These are phyloP conservation scores for Chlorencoelia australis DNA, from an alignment of 2,329 filamentous ascomycete genomes.

Conservation along the genomic window DNA sequence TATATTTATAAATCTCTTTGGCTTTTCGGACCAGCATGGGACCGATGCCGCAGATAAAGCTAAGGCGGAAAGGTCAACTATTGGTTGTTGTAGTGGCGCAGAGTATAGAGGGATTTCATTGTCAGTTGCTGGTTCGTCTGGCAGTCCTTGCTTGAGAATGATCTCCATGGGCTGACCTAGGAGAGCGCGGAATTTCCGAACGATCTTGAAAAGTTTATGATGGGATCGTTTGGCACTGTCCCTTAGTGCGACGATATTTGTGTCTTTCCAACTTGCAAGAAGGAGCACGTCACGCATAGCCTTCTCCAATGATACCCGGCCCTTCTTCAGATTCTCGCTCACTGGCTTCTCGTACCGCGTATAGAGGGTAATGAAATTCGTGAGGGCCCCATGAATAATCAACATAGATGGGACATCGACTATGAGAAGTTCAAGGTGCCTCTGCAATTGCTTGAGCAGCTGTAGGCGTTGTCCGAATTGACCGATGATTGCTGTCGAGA, in stretches of 20 bases:
- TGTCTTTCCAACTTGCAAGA: slow-evolving; percentile 95
- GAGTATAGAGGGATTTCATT: slow-evolving; percentile 1
- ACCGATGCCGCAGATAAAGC: slow-evolving; percentile 22
- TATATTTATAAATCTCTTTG: slow-evolving; percentile 62
- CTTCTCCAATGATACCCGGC: slow-evolving; percentile 72
- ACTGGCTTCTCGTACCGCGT: slow-evolving; percentile 58
- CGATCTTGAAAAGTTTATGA: slow-evolving; percentile 80
- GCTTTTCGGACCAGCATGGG: slow-evolving; percentile 33
- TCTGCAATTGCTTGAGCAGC: slow-evolving; percentile 55
- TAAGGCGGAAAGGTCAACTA: slow-evolving; percentile 22
- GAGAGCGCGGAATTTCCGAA: slow-evolving; percentile 77
- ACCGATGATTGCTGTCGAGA: slow-evolving; percentile 67
- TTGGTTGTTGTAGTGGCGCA: slow-evolving; percentile 9
- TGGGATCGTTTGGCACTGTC: slow-evolving; percentile 89
- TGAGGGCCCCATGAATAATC: slow-evolving; percentile 52
- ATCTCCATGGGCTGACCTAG: slow-evolving; percentile 66
- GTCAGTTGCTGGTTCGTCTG: slow-evolving; percentile 30
- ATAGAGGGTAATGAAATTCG: slow-evolving; percentile 71
- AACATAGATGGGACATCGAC: slow-evolving; percentile 48
- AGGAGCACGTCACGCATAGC: slow-evolving; percentile 88
- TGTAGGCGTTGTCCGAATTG: slow-evolving; percentile 67
- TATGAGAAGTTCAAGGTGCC: slow-evolving; percentile 53
- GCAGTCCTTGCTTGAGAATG: slow-evolving; percentile 50
- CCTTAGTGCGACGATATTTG: slow-evolving; percentile 78
- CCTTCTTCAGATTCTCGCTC: slow-evolving; percentile 52